These are phyloP conservation scores for Trichophyton mentagrophytes DNA, from an alignment of 2,329 filamentous ascomycete species.

Conservation along the genomic window DNA sequence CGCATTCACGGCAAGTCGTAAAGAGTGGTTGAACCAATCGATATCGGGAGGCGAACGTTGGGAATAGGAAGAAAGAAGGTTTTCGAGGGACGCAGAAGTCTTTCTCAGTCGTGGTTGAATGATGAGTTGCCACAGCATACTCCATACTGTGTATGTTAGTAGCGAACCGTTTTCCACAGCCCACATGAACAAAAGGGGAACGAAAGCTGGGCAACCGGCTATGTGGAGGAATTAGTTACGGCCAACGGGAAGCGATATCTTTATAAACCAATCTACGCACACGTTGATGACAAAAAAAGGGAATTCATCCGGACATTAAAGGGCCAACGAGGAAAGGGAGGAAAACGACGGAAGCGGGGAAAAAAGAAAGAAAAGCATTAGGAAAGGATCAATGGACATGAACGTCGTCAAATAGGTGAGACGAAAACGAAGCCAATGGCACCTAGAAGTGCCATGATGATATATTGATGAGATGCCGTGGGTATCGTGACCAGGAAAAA, in stretches of 20 bases:
- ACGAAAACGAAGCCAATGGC: background rate
- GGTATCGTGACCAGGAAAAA: background rate
- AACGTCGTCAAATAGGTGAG: background rate
- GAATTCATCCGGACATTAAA: background rate
- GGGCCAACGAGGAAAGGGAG: background rate
- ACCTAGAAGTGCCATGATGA: background rate
- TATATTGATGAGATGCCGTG: background rate
- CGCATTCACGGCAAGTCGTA: background rate
- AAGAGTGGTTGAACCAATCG: background rate
- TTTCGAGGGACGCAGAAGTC: background rate
- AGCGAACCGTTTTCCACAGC: background rate
- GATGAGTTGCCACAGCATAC: slow-evolving; percentile 4
- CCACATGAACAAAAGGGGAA: background rate
- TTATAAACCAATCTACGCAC: slow-evolving; percentile 3
- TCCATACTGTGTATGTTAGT: background rate
- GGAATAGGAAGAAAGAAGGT: background rate
- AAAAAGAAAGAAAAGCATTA: background rate
- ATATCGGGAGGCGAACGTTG: background rate
- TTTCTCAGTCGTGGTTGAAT: slow-evolving; percentile 4
- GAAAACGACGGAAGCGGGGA: background rate
- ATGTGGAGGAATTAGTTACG: background rate
- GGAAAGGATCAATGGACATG: background rate
- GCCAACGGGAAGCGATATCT: background rate
- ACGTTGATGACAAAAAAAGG: background rate
- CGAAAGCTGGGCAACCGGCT: background rate